These are phyloP conservation scores for Curvularia sp. DNA, from an alignment of 2,329 filamentous ascomycete genomes.

Conservation along the genomic window DNA sequence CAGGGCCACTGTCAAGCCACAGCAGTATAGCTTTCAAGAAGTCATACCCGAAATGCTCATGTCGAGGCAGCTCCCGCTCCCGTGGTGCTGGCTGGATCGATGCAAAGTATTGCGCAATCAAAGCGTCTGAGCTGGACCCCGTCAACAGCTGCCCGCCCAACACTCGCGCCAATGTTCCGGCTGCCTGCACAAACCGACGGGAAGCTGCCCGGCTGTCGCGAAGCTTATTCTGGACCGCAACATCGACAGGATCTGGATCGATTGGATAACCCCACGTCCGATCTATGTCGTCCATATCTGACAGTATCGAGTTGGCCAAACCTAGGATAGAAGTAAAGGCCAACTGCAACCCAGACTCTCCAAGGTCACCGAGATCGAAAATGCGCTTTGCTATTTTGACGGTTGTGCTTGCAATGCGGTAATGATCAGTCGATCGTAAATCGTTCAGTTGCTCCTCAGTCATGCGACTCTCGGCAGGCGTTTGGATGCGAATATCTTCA, in stretches of 20 bases:
- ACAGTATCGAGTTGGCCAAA: slow-evolving; percentile 54
- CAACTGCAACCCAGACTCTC: slow-evolving; percentile 51
- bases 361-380: slow-evolving; percentile 57
- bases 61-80: slow-evolving; percentile 43
- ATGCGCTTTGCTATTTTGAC: slow-evolving; percentile 63
- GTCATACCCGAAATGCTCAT: slow-evolving; percentile 67
- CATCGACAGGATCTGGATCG: slow-evolving; percentile 61
- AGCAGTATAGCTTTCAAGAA: slow-evolving; percentile 69
- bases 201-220: slow-evolving; percentile 63
- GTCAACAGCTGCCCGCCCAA: slow-evolving; percentile 63
- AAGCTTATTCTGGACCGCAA: slow-evolving; percentile 63
- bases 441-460: slow-evolving; percentile 55
- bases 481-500: slow-evolving; percentile 63
- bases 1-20: slow-evolving; percentile 67
- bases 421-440: slow-evolving; percentile 62
- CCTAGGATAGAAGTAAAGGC: slow-evolving; percentile 52
- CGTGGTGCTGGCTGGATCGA: slow-evolving; percentile 56
- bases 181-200: slow-evolving; percentile 68
- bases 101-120: slow-evolving; percentile 56
- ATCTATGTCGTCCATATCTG: slow-evolving; percentile 64
- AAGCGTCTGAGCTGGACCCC: slow-evolving; percentile 47
- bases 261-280: slow-evolving; percentile 67
- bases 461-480: slow-evolving; percentile 35
- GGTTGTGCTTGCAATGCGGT: slow-evolving; percentile 63
- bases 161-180: slow-evolving; percentile 63